Evolutionary conservation across 768 basidiomycete species (phyloP), one percentile per base, ranked within the genome.

Genomic region (Trametes cubensis): DNA sequence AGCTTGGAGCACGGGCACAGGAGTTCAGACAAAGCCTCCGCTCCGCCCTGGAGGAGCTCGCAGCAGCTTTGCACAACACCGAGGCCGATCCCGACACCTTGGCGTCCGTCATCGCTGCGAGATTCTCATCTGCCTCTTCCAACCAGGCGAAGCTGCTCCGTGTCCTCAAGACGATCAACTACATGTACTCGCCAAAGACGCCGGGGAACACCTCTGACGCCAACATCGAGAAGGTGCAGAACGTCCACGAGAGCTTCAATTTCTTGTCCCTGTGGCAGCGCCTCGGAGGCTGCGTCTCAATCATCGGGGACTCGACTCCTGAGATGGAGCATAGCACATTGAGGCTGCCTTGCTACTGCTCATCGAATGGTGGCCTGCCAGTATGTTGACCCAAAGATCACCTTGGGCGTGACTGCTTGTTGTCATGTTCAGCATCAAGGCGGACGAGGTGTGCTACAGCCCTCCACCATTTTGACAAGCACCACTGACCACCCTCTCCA

Each of bases 321-420:
- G 87, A 91, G 64, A 85, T 87, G 45, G 91, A 92, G 60, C 91
- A n/a, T n/a, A n/a, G n/a, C n/a, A 97, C 71, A 86, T 96, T 50
- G 94, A 94, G 5, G 95, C 92, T 2, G 93, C 98, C 15, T 80
- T 99, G 2, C 79, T 99, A 34, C 97, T 97, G 14, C 80, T 98
- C 49, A 97, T 99, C 62, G 97, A 99, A 98, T 99, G 96, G 95
- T 99, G 1, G 94, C 98, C 41, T 97, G 94, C 84, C 97, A 97
- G 75, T 93, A 95, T 72, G 92, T 91, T 30, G 90, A 89, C 8
- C 79, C 89, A 6, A 88, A 88, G 67, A 76, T 81, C 2, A 69
- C 79, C n/a, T 66, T 76, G 0, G 77, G 77, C 17, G 74, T 70
- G 28, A 66, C 81, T 38, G 75, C 79, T 15, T 85, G 87, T 55